These are phyloP conservation scores for Rutstroemia sp. DNA, from an alignment of 2,329 filamentous ascomycete species.

Conservation along the genomic window DNA sequence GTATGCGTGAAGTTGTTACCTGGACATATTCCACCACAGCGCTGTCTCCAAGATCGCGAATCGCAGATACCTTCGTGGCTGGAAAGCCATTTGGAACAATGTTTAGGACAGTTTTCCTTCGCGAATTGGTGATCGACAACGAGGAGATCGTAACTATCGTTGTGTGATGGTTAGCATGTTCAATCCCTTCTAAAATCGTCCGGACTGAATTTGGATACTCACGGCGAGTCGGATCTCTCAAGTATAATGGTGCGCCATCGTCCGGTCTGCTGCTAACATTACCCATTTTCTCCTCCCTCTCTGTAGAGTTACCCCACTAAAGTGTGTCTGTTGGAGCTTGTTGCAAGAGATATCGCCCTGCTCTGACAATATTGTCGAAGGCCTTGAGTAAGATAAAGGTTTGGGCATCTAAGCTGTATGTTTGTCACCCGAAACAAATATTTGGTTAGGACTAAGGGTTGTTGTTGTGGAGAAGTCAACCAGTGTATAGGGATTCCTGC, in stretches of 20 bases:
- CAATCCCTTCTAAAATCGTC: neutral
- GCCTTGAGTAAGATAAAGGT: conserved; percentile 17
- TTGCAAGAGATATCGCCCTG: conserved; percentile 8
- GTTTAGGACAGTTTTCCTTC: conserved; percentile 68
- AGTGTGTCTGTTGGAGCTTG: conserved; percentile 10
- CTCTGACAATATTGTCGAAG: conserved; percentile 21
- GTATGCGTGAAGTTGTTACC: conserved; percentile 41
- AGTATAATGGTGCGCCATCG: conserved; percentile 70
- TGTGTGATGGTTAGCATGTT: conserved; percentile 12
- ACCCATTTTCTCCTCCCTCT: conserved; percentile 61
- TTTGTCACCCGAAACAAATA: neutral
- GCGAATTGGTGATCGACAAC: conserved; percentile 72
- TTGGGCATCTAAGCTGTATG: conserved; percentile 24
- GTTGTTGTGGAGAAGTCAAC: neutral
- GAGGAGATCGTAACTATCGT: conserved; percentile 75
- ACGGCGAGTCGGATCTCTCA: conserved; percentile 92
- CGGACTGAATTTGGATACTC: conserved; percentile 34
- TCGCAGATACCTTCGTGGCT: conserved; percentile 67
- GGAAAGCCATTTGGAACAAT: conserved; percentile 83
- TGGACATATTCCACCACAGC: conserved; percentile 84
- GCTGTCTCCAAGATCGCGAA: conserved; percentile 65
- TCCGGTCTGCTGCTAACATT: conserved; percentile 84
- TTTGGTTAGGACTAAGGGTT: neutral
- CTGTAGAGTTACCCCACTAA: conserved; percentile 25
- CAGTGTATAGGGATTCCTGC: neutral